Base-by-base conservation (phyloP, 2,329 filamentous ascomycete genomes). In the Aspergillus arachidicola region DNA sequence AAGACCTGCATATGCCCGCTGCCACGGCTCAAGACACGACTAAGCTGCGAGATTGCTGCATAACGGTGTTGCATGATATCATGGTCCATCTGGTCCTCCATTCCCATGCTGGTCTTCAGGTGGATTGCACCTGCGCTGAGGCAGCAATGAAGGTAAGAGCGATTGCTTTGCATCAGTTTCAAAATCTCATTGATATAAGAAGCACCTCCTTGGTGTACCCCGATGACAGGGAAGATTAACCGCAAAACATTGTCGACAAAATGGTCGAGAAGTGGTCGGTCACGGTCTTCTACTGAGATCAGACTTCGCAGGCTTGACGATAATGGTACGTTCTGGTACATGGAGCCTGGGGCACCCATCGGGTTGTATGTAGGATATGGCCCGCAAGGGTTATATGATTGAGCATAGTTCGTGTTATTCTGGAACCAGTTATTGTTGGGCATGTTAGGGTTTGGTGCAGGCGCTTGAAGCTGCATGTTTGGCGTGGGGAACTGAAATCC, bases 121-220 rank as follows among this genome's bases (percentile, higher is more conserved):
- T 98, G 95, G 74, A 95, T 91, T 2, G 94, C 94, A 11, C 95
- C 89, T 63, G 95, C 92, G 83, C 93, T 96, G 65, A 98, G 83
- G 80, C 94, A 97, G 82, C 93, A 97, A 82, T 97, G 93, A 36
- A 97, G 85, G 77, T 97, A 98, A 66, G 89, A 90, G 77, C 91
- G 93, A 86, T 98, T 98, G 72, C 19, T 38, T 12, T 58, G 45
- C 50, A 64, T 56, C 4, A 38, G 36, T 5, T 32, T 26, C 2
- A 64, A 30, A 23, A 60, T 45, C 16, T 64, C 57, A 2, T 16
- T 59, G 32, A 60, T 36, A 11, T 30, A 21, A 4, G 46, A 2
- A 50, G 46, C 2, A 19, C 55, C 56, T 2, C 7, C 57, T 23
- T 43, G 21, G 9, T 54, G 41, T 23, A 48, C 26, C 1, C 53